These are phyloP conservation scores for Tetracladium setigerum DNA, from an alignment of 495 filamentous ascomycete genomes.

Conservation along the genomic window DNA sequence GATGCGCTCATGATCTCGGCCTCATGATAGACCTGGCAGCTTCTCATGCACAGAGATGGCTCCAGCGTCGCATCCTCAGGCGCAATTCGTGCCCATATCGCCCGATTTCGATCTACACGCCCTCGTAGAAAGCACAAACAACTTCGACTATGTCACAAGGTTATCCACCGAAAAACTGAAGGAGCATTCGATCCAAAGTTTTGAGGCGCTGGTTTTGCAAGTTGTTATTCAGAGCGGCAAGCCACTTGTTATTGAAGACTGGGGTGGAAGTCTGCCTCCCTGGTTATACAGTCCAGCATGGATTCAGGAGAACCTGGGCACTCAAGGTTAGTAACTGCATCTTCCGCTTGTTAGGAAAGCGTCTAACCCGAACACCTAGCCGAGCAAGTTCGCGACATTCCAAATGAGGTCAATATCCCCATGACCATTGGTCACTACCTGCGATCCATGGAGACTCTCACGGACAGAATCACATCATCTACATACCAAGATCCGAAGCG, in stretches of 20 bases:
- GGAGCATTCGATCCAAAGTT: conserved; percentile 58
- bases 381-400: conserved; percentile 68
- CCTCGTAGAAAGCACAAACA: conserved; percentile 68
- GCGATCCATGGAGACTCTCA: conserved; percentile 67
- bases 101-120: conserved; percentile 69
- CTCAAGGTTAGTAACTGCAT: conserved; percentile 52
- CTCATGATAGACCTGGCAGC: too few species aligned
- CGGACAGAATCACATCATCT: conserved; percentile 59
- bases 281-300: conserved; percentile 73
- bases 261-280: conserved; percentile 55
- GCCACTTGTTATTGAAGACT: conserved; percentile 84
- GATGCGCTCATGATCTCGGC: too few species aligned
- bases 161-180: conserved; percentile 69
- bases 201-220: conserved; percentile 70
- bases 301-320: conserved; percentile 64
- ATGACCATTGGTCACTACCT: conserved; percentile 87
- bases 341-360: neutral
- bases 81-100: conserved; percentile 76
- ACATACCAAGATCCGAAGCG: conserved; percentile 62
- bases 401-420: conserved; percentile 55
- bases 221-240: conserved; percentile 78
- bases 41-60: conserved; percentile 45
- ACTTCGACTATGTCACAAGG: conserved; percentile 73
- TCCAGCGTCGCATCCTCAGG: conserved; percentile 53
- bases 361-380: conserved; percentile 23